Evolutionary conservation across 2,329 filamentous ascomycete genomes (phyloP).

Genomic region (Decorospora gaudefroyi): DNA sequence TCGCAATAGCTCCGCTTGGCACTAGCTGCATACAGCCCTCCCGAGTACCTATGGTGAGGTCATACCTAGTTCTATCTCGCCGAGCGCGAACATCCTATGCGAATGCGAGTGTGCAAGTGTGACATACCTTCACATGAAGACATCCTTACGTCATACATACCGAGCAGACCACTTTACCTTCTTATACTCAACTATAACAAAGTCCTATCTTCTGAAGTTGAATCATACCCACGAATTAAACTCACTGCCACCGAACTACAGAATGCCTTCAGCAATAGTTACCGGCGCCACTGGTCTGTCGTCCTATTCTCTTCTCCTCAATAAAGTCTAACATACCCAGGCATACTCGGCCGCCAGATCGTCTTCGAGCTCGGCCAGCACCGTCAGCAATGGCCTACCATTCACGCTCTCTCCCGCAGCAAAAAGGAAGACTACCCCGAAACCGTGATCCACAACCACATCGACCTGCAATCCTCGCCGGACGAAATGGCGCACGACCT

Average conservation of each 20-base stretch:
- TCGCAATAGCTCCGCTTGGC: no score
- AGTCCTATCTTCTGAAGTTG: neutral
- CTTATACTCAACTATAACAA: neutral
- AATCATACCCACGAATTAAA: neutral
- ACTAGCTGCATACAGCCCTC: no score
- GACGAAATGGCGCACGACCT: constrained; percentile 49
- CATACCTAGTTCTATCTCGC: no score
- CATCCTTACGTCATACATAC: constrained; percentile 16
- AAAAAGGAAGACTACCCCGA: constrained; percentile 46
- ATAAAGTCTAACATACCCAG: constrained; percentile 21
- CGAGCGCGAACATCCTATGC: no score
- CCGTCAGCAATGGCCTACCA: constrained; percentile 42
- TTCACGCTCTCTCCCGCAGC: constrained; percentile 50
- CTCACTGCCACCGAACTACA: neutral
- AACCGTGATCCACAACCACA: constrained; percentile 47
- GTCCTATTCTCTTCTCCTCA: neutral
- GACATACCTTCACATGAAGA: constrained; percentile 8
- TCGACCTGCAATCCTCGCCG: constrained; percentile 46
- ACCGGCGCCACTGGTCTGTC: constrained; percentile 37
- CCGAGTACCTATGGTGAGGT: no score
- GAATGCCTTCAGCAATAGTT: constrained; percentile 41
- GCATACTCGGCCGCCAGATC: constrained; percentile 51
- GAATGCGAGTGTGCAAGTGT: neutral
- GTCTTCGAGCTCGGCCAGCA: constrained; percentile 47
- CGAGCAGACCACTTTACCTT: no score